Base-by-base conservation (phyloP, 495 filamentous ascomycete species). In the Podospora anserina region DNA sequence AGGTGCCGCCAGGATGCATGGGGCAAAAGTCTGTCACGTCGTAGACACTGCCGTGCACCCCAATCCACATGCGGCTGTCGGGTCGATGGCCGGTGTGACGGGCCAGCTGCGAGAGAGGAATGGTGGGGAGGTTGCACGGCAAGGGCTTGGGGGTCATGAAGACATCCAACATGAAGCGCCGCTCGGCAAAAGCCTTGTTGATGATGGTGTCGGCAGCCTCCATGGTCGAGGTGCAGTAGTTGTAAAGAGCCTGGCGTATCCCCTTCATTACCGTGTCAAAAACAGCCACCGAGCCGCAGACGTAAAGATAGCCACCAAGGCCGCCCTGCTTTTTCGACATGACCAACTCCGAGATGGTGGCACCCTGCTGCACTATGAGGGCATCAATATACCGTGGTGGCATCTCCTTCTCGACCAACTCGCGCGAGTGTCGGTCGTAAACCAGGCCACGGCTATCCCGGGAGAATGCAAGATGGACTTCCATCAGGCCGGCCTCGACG, bases 231-330 rank as follows among this genome's bases (percentile, higher is more conserved):
- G 78, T 79, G 68, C 81, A 78, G 70, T 82, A 76, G 56, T 79
- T 82, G 70, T 85, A 85, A 39, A 85, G 78, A 11, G 82, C 82
- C 68, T 81, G 79, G 54, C 78, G 78, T 63, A 83, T 79, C 28
- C 82, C 83, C n/a, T 76, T 80, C 77, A 85, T 81, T 54, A 84
- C 82, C 13, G 83, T 83, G 69, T 85, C 82, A 57, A 84, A 85
- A 9, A 85, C 80, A 0, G 81, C 80, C n/a, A 84, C 81, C 0
- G 82, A 84, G 16, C 83, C 82, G 66, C 82, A 85, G 30, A 85
- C 80, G 63, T 84, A 85, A 34, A 85, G 77, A 55, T 84, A 83
- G 5, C 82, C 82, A 34, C 82, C 82, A 9, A 82, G 76, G 5
- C 83, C 83, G 32, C 83, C 82, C 49, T 83, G 82, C 63, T 81